phyloP scores from a whole-genome alignment of 306 rosid genomes.

The cucumber (Cucumis sativus) region DNA sequence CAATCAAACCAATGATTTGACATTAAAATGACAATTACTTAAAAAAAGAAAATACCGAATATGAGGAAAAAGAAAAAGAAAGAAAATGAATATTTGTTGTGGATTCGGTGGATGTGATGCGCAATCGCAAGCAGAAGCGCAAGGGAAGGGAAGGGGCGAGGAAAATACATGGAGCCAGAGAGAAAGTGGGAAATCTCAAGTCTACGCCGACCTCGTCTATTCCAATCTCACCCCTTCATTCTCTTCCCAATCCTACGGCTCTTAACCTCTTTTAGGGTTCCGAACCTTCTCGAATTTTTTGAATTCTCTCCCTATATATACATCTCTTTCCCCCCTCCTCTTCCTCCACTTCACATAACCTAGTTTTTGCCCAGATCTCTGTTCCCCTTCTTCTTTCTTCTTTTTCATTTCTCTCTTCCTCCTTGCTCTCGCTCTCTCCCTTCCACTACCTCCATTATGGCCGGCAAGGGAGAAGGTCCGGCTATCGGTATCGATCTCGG shows the following conservation, averaged over 20 bases:
- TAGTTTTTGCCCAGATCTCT: background rate
- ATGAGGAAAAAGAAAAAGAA: background rate
- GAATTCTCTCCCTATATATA: conserved; percentile 9
- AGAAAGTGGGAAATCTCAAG: conserved; percentile 1
- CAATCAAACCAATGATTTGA: too few relatives aligned
- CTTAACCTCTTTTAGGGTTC: background rate
- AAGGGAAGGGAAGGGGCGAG: too few relatives aligned
- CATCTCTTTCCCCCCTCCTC: background rate
- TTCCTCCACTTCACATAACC: background rate
- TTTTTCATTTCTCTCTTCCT: background rate
- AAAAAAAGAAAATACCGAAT: background rate
- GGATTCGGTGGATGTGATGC: background rate
- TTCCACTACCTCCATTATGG: conserved; percentile 13
- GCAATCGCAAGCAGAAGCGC: too few relatives aligned
- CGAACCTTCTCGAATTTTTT: conserved; percentile 43
- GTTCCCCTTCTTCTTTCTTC: background rate
- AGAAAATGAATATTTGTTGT: background rate
- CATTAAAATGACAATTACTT: background rate
- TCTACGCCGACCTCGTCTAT: background rate
- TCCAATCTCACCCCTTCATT: background rate
- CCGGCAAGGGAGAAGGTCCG: conserved; percentile 59
- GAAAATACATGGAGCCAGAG: background rate
- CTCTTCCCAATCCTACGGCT: conserved; percentile 5
- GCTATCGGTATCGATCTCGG: conserved; percentile 72
- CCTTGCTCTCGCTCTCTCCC: background rate